Percentiles rank a stretch among this genome's conserved stretches.
Conservation (phyloP, 495 filamentous ascomycete species). For the Penicillium alfredii region DNA sequence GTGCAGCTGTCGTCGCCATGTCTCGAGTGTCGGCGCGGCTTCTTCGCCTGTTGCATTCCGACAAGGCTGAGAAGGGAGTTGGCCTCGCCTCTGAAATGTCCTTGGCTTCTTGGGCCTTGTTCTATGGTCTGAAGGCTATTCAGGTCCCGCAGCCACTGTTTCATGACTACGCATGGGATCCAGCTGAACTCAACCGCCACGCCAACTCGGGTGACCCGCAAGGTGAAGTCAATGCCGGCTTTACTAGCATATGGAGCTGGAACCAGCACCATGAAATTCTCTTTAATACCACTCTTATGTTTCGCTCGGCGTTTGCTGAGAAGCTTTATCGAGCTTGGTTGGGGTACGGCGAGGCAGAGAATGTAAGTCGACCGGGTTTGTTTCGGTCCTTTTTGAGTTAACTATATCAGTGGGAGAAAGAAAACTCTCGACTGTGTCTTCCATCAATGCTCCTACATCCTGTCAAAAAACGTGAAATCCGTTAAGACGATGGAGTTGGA, state of each 20-base stretch:
- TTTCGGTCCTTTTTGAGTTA: too few species aligned
- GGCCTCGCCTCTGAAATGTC: slow-evolving; percentile 64
- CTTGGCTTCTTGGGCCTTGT: slow-evolving; percentile 54
- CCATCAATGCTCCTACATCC: not conserved
- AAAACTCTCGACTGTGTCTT: not conserved
- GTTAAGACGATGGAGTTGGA: too few species aligned
- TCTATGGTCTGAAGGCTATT: slow-evolving; percentile 58
- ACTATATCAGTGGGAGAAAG: not conserved
- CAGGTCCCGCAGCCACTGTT: slow-evolving; percentile 53
- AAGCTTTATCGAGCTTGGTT: slow-evolving; percentile 47
- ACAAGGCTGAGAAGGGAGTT: slow-evolving; percentile 37
- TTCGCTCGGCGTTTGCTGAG: slow-evolving; percentile 44
- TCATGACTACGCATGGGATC: slow-evolving; percentile 53
- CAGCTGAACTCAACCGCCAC: slow-evolving; percentile 47
- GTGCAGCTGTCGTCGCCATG: slow-evolving; percentile 59
- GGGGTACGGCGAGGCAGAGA: not conserved
- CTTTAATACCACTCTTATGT: slow-evolving; percentile 23
- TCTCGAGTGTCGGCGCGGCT: slow-evolving; percentile 53
- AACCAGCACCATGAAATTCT: slow-evolving; percentile 13
- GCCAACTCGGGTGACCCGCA: slow-evolving; percentile 53
- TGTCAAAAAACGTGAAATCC: too few species aligned
- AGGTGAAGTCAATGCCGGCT: slow-evolving; percentile 9
- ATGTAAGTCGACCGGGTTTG: too few species aligned
- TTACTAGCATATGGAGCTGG: slow-evolving; percentile 19
- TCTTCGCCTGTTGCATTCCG: slow-evolving; percentile 58